A percentile compares a stretch with the other conserved stretches of the same genome.
Evolutionary conservation across 352 stramenopile species (phyloP).

Genomic region (Globisporangium abappressorium): DNA sequence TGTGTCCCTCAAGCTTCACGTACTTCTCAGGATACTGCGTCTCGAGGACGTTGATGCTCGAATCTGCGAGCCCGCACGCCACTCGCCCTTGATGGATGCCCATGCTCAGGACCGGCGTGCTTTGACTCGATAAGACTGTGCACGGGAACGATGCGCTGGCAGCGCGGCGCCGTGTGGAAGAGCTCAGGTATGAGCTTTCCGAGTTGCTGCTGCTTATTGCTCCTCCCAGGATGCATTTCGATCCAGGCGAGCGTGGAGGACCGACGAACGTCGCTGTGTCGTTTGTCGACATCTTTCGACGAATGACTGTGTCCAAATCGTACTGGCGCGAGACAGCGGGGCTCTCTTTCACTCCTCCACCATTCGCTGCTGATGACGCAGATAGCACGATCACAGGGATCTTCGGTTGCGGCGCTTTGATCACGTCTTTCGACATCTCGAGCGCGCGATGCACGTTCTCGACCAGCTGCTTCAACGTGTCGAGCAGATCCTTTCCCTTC

Average conservation of each 20-base stretch:
- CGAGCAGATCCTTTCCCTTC: slow-evolving; percentile 60
- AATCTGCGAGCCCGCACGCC: slow-evolving; percentile 44
- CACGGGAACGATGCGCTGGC: slow-evolving; percentile 13
- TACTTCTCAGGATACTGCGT: slow-evolving; percentile 28
- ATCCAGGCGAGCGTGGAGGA: slow-evolving; percentile 7
- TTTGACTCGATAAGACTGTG: slow-evolving; percentile 17
- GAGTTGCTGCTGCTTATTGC: background rate
- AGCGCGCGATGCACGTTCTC: slow-evolving; percentile 79
- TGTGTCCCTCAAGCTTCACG: slow-evolving; percentile 54
- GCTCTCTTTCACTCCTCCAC: slow-evolving; percentile 24
- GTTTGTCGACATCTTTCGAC: slow-evolving; percentile 69
- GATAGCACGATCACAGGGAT: slow-evolving; percentile 3
- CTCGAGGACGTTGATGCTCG: slow-evolving; percentile 42
- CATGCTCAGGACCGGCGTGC: slow-evolving; percentile 52
- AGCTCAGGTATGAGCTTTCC: background rate
- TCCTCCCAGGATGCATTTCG: slow-evolving; percentile 9
- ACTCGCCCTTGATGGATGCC: slow-evolving; percentile 46
- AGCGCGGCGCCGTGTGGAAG: slow-evolving; percentile 7
- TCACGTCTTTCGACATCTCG: slow-evolving; percentile 74
- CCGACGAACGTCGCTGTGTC: slow-evolving; percentile 25
- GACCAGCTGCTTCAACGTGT: slow-evolving; percentile 75
- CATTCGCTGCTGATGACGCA: background rate
- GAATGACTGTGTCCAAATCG: slow-evolving; percentile 76
- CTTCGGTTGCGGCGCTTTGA: slow-evolving; percentile 29
- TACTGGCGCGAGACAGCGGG: slow-evolving; percentile 54